Base-by-base conservation (phyloP, 2,329 filamentous ascomycete species). In the Emmonsiellopsis sp. region DNA sequence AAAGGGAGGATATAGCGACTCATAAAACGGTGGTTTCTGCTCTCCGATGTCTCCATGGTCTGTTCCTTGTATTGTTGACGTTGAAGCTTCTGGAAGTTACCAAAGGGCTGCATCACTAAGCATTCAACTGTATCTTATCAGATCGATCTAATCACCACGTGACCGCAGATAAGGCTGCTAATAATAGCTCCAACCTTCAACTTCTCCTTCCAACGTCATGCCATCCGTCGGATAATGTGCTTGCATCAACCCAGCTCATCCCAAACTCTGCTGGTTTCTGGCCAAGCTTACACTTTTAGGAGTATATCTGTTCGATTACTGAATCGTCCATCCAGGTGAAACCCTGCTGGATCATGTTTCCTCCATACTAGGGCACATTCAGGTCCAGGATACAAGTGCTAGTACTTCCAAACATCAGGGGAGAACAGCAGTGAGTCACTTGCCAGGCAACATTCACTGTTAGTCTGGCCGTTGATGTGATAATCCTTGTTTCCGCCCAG, bases 141-240 rank as follows among this genome's bases (percentile, higher is more conserved):
- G 43, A 46, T 46, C 43, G 11, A 40, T 31, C 20, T 48, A 38
- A 49, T 49, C 47, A 15, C 11, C 47, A 49, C 47, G 47, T 49
- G 47, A n/a, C 20, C 3, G 2, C 1, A 26, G 20, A 26, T 26
- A 26, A 26, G 20, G 20, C 3, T 26, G 3, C 20, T 26, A 26
- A 26, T 26, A 26, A 26, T 5, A 43, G 30, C 41, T 13, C 20
- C 44, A 32, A 10, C 30, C 35, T 38, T 38, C 26, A n/a, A 46
- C 43, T 8, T 32, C 35, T 26, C 8, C 10, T 20, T 6, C 40
- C 26, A 5, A 38, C 35, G 9, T 38, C 35, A n/a, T 38, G 9
- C 9, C 9, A 9, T 38, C 3, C 3, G 34, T 37, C 11, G 35
- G 35, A 38, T 10, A 5, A 5, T 10, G 7, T 38, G 35, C 13